Evolutionary conservation across 225 moss, liverwort and hornwort genomes (phyloP), one percentile per base, ranked within the genome.

Genomic region (Sphagnum contortum): DNA sequence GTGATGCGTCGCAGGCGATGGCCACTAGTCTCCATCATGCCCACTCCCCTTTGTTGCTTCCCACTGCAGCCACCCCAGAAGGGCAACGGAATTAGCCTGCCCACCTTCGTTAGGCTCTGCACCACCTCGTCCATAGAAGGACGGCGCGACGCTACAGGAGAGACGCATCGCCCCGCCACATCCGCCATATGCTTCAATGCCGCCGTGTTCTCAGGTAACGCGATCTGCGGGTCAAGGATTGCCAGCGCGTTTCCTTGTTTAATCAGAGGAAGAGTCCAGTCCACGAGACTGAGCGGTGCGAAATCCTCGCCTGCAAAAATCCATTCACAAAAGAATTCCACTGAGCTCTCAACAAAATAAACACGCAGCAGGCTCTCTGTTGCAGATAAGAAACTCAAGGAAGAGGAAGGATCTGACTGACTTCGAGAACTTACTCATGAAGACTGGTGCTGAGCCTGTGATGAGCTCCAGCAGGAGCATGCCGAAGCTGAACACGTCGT

Each of bases 221-320:
- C 63, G 51, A 82, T 48, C 12, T 57, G 63, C 49, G 63, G 48
- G 59, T 82, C 82, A 45, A 57, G 75, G 2, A 82, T 57, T 48
- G 68, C 69, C 44, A 74, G 74, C 12, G 65, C 60, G 44, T 82
- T 78, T 6, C 75, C 82, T 55, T 78, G 70, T 64, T 75, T 78
- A 66, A 82, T 75, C 45, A 78, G 75, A 11, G 82, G 82, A 47
- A 78, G 63, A 4, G 82, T 78, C 82, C 82, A 82, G 67, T 82
- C 82, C 12, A 77, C 48, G 48, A 81, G 73, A 44, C 66, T 77
- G 3, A 77, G 77, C 2, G 81, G 81, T 66, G 77, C 74, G 63
- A 64, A 77, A 0, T 77, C 71, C 2, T 66, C 65, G 29, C 29
- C 29, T 29, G 29, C 29, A 29, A 29, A 29, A 29, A 29, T 29